Evolutionary conservation across 2,329 filamentous ascomycete genomes (phyloP), one percentile per base, ranked within the genome.

Genomic region (Macroventuria anomochaeta): DNA sequence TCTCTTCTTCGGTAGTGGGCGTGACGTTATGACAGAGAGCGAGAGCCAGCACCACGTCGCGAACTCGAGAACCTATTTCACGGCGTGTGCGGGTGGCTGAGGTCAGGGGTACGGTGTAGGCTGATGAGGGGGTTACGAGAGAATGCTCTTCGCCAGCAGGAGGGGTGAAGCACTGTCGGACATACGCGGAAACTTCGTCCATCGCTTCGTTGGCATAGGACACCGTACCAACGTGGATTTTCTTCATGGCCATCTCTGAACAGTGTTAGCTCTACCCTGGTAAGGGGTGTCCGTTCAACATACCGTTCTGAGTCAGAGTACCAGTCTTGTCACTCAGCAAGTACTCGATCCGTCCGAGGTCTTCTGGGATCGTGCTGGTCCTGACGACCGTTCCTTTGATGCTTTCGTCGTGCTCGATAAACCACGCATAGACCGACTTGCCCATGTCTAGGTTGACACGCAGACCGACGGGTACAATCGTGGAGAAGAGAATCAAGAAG

Each of bases 131-230:
- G 0, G 90, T 95, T 28, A 91, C 85, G 18, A 96, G 80, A 6
- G 61, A 57, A 1, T 68, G 60, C 20, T 63, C 36, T 34, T 72
- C 71, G 38, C 71, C 69, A 2, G 66, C 52, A 17, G 72, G 69
- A 15, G 69, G 66, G 11, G 87, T 82, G 65, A 97, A 96, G 5
- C 88, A 90, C 72, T 97, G 93, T 58, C 84, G 87, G 43, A 99
- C 84, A 70, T 96, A 97, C 0, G 89, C 84, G 11, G 86, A 80
- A 11, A 99, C 95, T 77, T 99, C 96, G 64, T 97, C 95, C 95
- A 99, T 99, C 8, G 95, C 93, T 71, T 99, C 95, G 64, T 96
- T 96, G 28, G 93, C 95, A 69, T 99, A 99, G 1, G 93, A 97
- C 1, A 97, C 95, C 8, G 95, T 99, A 8, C 96, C 95, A 46